Base-by-base conservation (phyloP, 1,139 yeast species). In the Protomyces pachydermus region DNA sequence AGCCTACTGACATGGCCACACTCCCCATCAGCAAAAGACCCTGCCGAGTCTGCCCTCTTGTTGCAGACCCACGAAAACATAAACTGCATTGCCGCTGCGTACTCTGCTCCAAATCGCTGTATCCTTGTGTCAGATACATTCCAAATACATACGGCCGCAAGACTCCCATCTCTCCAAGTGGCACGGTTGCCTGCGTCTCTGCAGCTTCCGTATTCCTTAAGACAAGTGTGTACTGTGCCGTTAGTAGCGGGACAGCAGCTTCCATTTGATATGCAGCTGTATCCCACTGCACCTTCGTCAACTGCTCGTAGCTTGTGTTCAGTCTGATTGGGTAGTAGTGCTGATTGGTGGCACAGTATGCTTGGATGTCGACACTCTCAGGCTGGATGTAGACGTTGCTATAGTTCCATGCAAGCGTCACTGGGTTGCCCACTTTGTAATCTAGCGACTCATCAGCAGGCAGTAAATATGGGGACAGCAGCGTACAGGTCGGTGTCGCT, bases 381-480 rank as follows among this genome's bases (percentile, higher is more conserved):
- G 80, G 80, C 8, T 78, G 73, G 25, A 75, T 72, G 1, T 68
- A 62, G 14, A 77, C 71, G 53, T 73, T 71, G 28, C 79, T 76
- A 66, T 74, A 77, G 39, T 73, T 70, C 80, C 80, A 77, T 34
- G 74, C 71, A 66, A 78, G 78, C 14, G 80, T 76, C 12, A 79
- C 80, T 46, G 70, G 67, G 16, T 73, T 74, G 3, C 80, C 80
- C 50, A 75, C 70, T 67, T 76, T 76, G 66, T 77, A 70, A 65
- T 77, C 78, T 0, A 78, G 74, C 9, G 71, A 60, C 2, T 73
- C 67, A 3, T 80, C 80, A 0, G 79, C 74, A 0, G 79, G 76
- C 32, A 28, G 3, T 28, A 6, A 28, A 28, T 20, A 28, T 2
- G n/a, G 46, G 18, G 46, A n/a, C 25, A 2, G 56, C 20, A 10